Evolutionary conservation across 768 basidiomycete species (phyloP).

Genomic region (Trametes coccinea): DNA sequence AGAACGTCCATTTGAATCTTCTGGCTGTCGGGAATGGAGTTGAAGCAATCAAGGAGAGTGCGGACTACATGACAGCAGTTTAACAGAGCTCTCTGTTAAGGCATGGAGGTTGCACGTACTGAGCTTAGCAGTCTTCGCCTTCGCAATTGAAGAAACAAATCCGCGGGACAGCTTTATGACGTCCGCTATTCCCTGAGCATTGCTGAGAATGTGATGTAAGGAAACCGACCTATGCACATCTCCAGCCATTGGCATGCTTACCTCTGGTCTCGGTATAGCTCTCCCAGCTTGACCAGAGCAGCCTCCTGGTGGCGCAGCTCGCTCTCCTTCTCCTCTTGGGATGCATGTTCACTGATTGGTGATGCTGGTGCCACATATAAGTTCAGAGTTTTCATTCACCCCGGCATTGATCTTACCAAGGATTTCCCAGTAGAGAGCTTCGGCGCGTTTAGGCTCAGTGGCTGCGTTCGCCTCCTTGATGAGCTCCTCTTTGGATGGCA

Average conservation of each 20-base stretch:
- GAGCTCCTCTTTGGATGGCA: slow-evolving; percentile 42
- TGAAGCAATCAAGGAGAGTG: slow-evolving; percentile 90
- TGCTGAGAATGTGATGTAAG: slow-evolving; percentile 46
- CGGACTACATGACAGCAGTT: no score
- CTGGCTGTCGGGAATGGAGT: slow-evolving; percentile 70
- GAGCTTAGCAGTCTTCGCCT: slow-evolving; percentile 96
- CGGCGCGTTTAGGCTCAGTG: slow-evolving; percentile 60
- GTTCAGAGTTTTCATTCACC: background rate
- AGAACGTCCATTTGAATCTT: slow-evolving; percentile 82
- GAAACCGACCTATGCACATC: background rate
- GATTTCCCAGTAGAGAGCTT: slow-evolving; percentile 73
- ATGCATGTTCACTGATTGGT: slow-evolving; percentile 18
- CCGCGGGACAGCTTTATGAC: slow-evolving; percentile 78
- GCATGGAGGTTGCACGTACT: slow-evolving; percentile 63
- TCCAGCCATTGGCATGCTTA: slow-evolving; percentile 36
- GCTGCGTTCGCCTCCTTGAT: slow-evolving; percentile 58
- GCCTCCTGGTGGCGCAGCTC: slow-evolving; percentile 78
- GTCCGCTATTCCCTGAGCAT: slow-evolving; percentile 81
- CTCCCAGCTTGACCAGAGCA: slow-evolving; percentile 82
- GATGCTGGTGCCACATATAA: background rate
- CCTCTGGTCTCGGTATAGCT: slow-evolving; percentile 85
- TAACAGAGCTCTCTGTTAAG: no score
- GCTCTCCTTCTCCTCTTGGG: slow-evolving; percentile 48
- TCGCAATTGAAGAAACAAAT: slow-evolving; percentile 93
- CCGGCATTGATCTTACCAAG: slow-evolving; percentile 38